A percentile compares a stretch with the other conserved stretches of the same genome.
Evolutionary conservation across 23 red algal genomes (phyloP).

Genomic region (Gracilaria gracilis): DNA sequence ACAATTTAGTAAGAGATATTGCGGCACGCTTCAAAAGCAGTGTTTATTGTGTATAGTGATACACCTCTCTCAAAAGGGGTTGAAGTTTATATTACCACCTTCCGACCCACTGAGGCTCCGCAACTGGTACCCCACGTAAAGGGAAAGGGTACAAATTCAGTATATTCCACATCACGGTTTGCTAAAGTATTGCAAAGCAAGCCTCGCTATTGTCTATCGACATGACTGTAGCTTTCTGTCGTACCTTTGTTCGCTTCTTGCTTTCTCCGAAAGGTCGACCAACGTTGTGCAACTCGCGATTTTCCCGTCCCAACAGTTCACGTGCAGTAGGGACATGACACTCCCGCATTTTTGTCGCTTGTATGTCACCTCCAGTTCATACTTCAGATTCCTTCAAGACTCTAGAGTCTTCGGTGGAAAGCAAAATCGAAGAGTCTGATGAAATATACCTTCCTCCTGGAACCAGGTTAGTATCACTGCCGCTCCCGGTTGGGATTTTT

Average conservation of each 20-base stretch:
- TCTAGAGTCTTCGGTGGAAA: background rate
- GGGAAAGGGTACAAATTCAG: too few relatives aligned
- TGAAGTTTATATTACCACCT: too few relatives aligned
- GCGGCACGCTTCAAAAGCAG: too few relatives aligned
- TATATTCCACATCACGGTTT: background rate
- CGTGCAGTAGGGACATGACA: background rate
- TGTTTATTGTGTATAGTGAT: too few relatives aligned
- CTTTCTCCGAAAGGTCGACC: background rate
- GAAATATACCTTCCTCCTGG: background rate
- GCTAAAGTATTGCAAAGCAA: background rate
- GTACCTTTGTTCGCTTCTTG: background rate
- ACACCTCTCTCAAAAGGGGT: too few relatives aligned
- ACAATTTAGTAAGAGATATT: too few relatives aligned
- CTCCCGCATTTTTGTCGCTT: background rate
- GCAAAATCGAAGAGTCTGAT: background rate
- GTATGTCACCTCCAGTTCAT: background rate
- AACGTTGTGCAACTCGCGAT: conserved; percentile 18
- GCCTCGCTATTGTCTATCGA: background rate
- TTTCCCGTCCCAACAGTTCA: background rate
- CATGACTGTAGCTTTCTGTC: background rate
- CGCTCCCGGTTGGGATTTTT: conserved; percentile 35
- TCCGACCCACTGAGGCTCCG: too few relatives aligned
- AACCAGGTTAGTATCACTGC: conserved; percentile 39
- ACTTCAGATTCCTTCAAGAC: background rate
- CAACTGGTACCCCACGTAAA: too few relatives aligned